Evolutionary conservation across 208 protist genomes (phyloP).

Genomic region (Eutreptiella sp.): DNA sequence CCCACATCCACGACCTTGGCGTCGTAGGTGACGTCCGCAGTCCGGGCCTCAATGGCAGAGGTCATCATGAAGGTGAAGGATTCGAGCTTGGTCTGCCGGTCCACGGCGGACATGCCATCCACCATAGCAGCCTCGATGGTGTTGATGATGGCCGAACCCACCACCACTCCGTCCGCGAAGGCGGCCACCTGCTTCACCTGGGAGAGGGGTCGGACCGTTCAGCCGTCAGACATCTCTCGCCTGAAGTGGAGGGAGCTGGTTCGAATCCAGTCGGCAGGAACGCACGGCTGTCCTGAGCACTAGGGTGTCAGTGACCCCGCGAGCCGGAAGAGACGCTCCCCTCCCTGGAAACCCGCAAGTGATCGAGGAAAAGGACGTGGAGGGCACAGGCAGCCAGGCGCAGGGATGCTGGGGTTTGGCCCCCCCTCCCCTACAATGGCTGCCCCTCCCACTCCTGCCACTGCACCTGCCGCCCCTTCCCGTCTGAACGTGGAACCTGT

Average conservation of each 20-base stretch:
- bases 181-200: slow-evolving; percentile 19
- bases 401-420: too few relatives aligned
- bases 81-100: slow-evolving; percentile 5
- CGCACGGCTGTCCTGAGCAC: too few relatives aligned
- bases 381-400: too few relatives aligned
- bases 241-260: background rate
- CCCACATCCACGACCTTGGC: background rate
- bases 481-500: too few relatives aligned
- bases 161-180: slow-evolving; percentile 50
- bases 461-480: too few relatives aligned
- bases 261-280: background rate
- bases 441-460: too few relatives aligned
- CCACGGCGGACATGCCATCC: background rate
- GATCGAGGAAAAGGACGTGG: too few relatives aligned
- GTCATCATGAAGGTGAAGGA: background rate
- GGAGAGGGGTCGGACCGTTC: background rate
- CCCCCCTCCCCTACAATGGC: too few relatives aligned
- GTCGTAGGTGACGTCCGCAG: background rate
- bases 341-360: too few relatives aligned
- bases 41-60: too few relatives aligned
- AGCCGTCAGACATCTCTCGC: background rate
- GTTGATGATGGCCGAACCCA: slow-evolving; percentile 45
- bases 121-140: slow-evolving; percentile 15
- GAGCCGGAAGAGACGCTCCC: too few relatives aligned
- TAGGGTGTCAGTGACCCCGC: too few relatives aligned